Percentiles rank a stretch among this genome's conserved stretches.
These are phyloP conservation scores for Moringa oleifera DNA, from an alignment of 345 rosid genomes.

Conservation along the genomic window DNA sequence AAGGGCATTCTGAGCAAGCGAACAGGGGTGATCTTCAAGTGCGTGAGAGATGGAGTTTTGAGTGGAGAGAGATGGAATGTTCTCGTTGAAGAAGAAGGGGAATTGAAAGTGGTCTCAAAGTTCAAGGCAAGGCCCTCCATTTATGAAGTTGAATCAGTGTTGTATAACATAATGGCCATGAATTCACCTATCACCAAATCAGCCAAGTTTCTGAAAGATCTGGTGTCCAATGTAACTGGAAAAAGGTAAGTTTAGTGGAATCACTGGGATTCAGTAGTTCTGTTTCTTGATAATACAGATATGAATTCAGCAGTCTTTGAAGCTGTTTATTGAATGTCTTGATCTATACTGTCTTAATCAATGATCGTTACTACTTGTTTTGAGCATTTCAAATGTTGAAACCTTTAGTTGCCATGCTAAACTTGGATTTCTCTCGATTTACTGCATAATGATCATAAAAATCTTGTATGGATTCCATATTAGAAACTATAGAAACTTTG, in stretches of 20 bases:
- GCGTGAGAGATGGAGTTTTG: constrained; percentile 75
- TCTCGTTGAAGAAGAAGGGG: constrained; percentile 61
- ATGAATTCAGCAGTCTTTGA: too few species aligned
- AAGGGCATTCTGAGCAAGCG: constrained; percentile 63
- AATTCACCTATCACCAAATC: constrained; percentile 87
- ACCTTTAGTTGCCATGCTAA: too few species aligned
- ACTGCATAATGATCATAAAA: too few species aligned
- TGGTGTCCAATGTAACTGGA: constrained; percentile 71
- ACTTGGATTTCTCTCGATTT: too few species aligned
- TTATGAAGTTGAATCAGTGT: constrained; percentile 68
- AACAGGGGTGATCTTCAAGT: constrained; percentile 65
- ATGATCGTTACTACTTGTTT: too few species aligned
- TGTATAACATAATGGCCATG: constrained; percentile 82
- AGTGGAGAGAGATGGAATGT: constrained; percentile 76
- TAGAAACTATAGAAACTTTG: too few species aligned
- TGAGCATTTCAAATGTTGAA: too few species aligned
- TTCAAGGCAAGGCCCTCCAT: constrained; percentile 64
- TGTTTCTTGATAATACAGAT: not conserved
- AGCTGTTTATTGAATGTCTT: not conserved
- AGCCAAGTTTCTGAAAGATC: constrained; percentile 60
- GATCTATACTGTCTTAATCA: too few species aligned
- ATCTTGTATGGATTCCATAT: too few species aligned
- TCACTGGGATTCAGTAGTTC: not conserved
- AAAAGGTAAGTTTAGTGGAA: constrained; percentile 33
- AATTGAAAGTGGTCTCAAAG: constrained; percentile 59